These are phyloP conservation scores for Murraya paniculata DNA, from an alignment of 345 rosid species.

Conservation along the genomic window DNA sequence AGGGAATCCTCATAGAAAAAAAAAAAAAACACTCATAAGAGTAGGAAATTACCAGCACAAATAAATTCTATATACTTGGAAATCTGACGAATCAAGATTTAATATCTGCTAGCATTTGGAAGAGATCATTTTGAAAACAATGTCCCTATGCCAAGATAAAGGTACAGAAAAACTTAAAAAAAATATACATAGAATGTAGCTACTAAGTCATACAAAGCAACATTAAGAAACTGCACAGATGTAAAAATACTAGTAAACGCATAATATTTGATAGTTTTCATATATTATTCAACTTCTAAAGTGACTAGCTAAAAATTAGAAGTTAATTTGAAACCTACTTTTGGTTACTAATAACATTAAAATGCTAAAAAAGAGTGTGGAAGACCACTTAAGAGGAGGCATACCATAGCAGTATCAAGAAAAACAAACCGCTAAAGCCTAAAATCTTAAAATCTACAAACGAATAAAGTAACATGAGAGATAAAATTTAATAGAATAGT, in stretches of 20 bases:
- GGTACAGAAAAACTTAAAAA: neutral
- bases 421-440: neutral
- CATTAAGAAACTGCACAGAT: neutral
- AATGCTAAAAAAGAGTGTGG: neutral
- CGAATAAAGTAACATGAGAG: neutral
- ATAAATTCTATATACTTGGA: constrained; percentile 49
- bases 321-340: neutral
- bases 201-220: neutral
- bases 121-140: constrained; percentile 84
- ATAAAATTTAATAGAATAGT: neutral
- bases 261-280: neutral
- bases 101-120: constrained; percentile 62
- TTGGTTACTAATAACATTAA: neutral
- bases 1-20: neutral
- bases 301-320: neutral
- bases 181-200: neutral
- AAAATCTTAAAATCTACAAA: neutral
- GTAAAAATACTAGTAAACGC: neutral
- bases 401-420: neutral
- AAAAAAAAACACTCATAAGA: neutral
- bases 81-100: constrained; percentile 89
- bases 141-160: constrained; percentile 62
- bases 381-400: neutral
- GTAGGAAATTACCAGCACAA: neutral
- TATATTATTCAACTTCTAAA: neutral